Conservation (phyloP, 2,329 filamentous ascomycete species). For the Zopfia rhizophila region DNA sequence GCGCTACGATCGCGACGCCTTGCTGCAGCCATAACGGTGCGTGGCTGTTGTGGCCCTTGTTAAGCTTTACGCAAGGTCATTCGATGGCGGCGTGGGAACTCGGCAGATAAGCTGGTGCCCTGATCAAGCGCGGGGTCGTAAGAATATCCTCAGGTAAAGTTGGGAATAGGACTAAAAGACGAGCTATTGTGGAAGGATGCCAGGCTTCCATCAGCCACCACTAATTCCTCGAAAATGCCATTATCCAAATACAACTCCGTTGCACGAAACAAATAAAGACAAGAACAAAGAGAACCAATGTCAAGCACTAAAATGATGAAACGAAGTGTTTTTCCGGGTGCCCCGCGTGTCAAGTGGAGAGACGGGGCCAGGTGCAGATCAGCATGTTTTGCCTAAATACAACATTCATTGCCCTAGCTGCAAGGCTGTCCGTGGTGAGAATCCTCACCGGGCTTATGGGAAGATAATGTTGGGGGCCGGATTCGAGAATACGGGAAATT, state of each 20-base stretch:
- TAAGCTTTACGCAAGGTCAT: slow-evolving; percentile 7
- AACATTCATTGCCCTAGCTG: no score
- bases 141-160: neutral
- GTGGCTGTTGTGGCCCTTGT: neutral
- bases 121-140: neutral
- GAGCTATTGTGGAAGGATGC: neutral
- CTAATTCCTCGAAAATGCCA: no score
- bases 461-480: no score
- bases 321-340: neutral
- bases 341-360: slow-evolving; percentile 8
- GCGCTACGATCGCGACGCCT: neutral
- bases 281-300: neutral
- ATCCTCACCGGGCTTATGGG: no score
- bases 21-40: slow-evolving; percentile 6
- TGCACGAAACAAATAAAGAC: neutral
- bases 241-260: no score
- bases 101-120: no score
- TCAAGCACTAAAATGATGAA: neutral
- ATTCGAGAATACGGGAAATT: no score
- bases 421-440: no score
- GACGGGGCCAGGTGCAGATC: slow-evolving; percentile 13
- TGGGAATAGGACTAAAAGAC: neutral
- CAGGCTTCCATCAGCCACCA: neutral
- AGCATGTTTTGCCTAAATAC: slow-evolving; percentile 14
- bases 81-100: neutral